phyloP scores from a whole-genome alignment of 176 grass and related monocot genomes.

The Ensete ventricosum region DNA sequence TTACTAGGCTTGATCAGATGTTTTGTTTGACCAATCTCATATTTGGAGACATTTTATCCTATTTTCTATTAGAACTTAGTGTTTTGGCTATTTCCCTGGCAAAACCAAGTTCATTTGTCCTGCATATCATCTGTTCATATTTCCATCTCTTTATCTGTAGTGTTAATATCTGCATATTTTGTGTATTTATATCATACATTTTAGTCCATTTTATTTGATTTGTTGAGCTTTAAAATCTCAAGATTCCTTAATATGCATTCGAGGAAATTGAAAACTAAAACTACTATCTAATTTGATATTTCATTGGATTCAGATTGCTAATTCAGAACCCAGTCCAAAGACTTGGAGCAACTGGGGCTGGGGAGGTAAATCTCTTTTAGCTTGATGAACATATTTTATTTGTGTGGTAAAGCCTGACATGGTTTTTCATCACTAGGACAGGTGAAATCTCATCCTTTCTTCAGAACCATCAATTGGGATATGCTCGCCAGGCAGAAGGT shows the following conservation, averaged over 20 bases:
- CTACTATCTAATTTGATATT: not conserved
- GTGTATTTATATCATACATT: not conserved
- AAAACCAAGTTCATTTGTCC: not conserved
- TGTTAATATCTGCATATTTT: not conserved
- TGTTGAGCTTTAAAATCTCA: not conserved
- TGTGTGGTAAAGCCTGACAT: constrained; percentile 25
- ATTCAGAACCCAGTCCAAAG: constrained; percentile 80
- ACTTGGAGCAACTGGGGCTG: constrained; percentile 78
- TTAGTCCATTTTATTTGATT: too few relatives aligned
- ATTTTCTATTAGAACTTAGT: too few relatives aligned
- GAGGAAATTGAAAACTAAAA: not conserved
- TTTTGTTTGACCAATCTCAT: too few relatives aligned
- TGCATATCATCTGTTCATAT: too few relatives aligned
- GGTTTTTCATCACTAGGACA: constrained; percentile 62
- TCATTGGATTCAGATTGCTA: constrained; percentile 41
- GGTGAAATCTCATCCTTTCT: constrained; percentile 96
- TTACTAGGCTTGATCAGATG: too few relatives aligned
- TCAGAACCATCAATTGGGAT: constrained; percentile 81
- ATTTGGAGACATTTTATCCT: too few relatives aligned
- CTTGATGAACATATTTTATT: constrained; percentile 12
- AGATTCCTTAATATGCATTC: not conserved
- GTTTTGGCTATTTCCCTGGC: not conserved
- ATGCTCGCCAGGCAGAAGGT: constrained; percentile 91
- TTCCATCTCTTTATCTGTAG: too few relatives aligned
- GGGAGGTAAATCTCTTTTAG: constrained; percentile 62